Percentiles rank a stretch among this genome's conserved stretches.
Conservation (phyloP, 78 protist genomes). For the Cavenderia fasciculata region DNA sequence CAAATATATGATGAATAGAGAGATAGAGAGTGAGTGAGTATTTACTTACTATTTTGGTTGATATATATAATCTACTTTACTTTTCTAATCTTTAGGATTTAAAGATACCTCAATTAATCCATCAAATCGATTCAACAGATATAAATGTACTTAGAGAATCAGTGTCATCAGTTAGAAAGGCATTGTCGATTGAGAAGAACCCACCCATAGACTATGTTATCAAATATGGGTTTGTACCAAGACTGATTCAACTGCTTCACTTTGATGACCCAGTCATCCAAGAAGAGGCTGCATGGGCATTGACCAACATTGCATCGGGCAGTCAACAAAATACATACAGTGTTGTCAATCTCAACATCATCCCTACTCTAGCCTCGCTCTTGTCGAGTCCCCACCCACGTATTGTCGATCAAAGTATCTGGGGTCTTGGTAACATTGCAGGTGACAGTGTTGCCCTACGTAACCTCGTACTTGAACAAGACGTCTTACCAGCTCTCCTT, state of each 20-base stretch:
- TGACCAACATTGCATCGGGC: slow-evolving; percentile 96
- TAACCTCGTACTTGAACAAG: slow-evolving; percentile 86
- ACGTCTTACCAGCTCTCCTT: no score
- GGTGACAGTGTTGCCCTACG: slow-evolving; percentile 92
- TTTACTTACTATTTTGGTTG: no score
- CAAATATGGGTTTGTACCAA: not conserved
- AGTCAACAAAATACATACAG: slow-evolving; percentile 82
- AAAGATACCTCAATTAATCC: no score
- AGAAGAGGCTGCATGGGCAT: slow-evolving; percentile 94
- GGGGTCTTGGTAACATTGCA: slow-evolving; percentile 98
- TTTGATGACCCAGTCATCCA: slow-evolving; percentile 8
- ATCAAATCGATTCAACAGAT: no score
- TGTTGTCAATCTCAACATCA: slow-evolving; percentile 1
- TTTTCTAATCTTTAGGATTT: no score
- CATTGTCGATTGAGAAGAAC: not conserved
- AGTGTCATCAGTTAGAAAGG: not conserved
- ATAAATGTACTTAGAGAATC: no score
- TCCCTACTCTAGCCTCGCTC: slow-evolving; percentile 3
- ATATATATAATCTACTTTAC: no score
- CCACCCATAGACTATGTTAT: not conserved
- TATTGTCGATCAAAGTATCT: slow-evolving; percentile 92
- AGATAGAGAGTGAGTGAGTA: no score
- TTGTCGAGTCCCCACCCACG: slow-evolving; percentile 43
- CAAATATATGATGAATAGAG: no score
- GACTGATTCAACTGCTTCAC: not conserved